Percentiles rank a stretch among this genome's conserved stretches.
These are phyloP conservation scores for Fusarium lyarnte DNA, from an alignment of 2,329 filamentous ascomycete genomes.

Conservation along the genomic window DNA sequence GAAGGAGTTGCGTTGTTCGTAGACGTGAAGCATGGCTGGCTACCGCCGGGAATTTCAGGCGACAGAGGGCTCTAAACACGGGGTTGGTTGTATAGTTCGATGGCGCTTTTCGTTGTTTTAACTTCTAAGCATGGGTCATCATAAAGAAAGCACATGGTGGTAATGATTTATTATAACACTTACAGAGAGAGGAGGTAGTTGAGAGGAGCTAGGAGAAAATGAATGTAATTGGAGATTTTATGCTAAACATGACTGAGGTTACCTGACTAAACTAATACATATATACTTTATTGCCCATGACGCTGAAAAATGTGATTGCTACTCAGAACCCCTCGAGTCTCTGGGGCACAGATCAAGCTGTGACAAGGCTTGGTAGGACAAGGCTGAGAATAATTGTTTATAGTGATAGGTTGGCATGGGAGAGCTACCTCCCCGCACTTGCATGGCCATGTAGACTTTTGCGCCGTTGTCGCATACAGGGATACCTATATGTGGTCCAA, in stretches of 20 bases:
- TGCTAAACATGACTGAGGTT: background rate
- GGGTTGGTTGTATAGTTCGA: conserved; percentile 36
- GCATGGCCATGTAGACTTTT: conserved; percentile 23
- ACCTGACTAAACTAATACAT: background rate
- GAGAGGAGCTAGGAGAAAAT: conserved; percentile 18
- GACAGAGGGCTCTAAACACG: conserved; percentile 17
- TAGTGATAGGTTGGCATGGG: background rate
- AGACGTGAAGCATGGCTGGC: conserved; percentile 22
- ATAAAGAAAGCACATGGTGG: conserved; percentile 41
- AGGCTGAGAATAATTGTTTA: conserved; percentile 24
- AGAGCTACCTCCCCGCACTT: conserved; percentile 39
- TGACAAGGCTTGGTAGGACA: conserved; percentile 30
- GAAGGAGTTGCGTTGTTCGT: conserved; percentile 27
- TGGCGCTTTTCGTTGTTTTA: conserved; percentile 24
- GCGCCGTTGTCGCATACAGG: conserved; percentile 11
- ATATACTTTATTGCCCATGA: background rate
- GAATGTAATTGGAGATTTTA: conserved; percentile 37
- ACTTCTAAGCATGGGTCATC: conserved; percentile 35
- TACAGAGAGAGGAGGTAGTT: background rate
- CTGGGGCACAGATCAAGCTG: conserved; percentile 10
- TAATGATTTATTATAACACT: conserved; percentile 39
- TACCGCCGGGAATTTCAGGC: conserved; percentile 10
- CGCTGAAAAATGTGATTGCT: background rate
- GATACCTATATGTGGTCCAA: conserved; percentile 33
- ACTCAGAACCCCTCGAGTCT: conserved; percentile 24